These are phyloP conservation scores for Meyerozyma guilliermondii DNA, from an alignment of 1,139 yeast genomes.

Conservation along the genomic window DNA sequence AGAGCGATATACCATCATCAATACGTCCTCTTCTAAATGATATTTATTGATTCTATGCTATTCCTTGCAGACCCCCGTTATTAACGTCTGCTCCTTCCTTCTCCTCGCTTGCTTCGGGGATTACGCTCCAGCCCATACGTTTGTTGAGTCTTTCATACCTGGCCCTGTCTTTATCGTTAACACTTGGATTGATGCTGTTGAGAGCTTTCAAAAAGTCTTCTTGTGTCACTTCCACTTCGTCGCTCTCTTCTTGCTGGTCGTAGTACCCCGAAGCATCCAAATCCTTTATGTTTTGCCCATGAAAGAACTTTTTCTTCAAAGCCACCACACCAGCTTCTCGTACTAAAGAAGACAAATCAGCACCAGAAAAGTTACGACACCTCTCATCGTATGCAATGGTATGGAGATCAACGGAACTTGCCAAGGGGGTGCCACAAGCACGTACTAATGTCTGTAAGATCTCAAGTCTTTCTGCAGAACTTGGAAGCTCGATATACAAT, in stretches of 20 bases:
- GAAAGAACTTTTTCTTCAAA: slow-evolving; percentile 64
- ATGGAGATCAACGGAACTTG: slow-evolving; percentile 53
- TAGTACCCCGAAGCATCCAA: slow-evolving; percentile 42
- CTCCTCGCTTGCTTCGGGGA: slow-evolving; percentile 15
- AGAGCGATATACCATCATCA: background rate
- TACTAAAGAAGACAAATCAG: slow-evolving; percentile 86
- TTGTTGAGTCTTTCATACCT: slow-evolving; percentile 66
- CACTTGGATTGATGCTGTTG: slow-evolving; percentile 79
- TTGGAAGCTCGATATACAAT: slow-evolving; percentile 83
- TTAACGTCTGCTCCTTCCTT: slow-evolving; percentile 3
- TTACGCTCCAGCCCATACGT: slow-evolving; percentile 54
- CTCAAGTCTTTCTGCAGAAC: slow-evolving; percentile 69
- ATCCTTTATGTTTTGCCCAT: slow-evolving; percentile 43
- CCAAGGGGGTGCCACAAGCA: slow-evolving; percentile 72
- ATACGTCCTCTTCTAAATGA: background rate
- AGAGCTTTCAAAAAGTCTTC: slow-evolving; percentile 73
- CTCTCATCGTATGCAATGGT: slow-evolving; percentile 68
- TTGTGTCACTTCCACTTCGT: slow-evolving; percentile 49
- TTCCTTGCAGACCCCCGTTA: background rate
- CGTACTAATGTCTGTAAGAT: slow-evolving; percentile 73
- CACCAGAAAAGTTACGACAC: slow-evolving; percentile 90
- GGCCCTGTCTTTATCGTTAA: slow-evolving; percentile 75
- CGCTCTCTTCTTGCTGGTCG: slow-evolving; percentile 22
- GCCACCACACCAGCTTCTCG: slow-evolving; percentile 93
- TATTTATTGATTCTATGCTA: background rate